Evolutionary conservation across 2,329 filamentous ascomycete species (phyloP), one percentile per base, ranked within the genome.

Genomic region (Colletotrichum sublineola): DNA sequence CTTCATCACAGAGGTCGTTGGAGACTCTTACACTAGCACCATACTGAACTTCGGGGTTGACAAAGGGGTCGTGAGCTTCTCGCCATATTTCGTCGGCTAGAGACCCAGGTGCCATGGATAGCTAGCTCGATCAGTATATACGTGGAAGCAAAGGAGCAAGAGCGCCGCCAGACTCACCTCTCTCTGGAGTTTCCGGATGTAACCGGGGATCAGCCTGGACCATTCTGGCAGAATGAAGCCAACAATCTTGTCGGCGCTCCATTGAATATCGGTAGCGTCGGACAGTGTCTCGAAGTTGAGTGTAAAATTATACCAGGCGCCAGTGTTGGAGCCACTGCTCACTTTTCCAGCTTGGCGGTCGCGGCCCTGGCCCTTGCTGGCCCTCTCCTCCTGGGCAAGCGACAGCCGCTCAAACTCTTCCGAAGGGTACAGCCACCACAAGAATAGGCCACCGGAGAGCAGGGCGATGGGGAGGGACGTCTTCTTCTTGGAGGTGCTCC

Each of bases 61-160:
- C 86, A 60, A 90, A 86, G 0, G 95, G 90, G 78, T 98, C 94
- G 70, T 95, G 93, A 0, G 96, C 94, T 77, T 98, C 96, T 75
- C 87, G 86, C 96, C 96, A 98, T 71, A 99, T 96, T 76, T 98
- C 94, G 78, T 97, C 93, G 15, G 96, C 94, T 53, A 99, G 84
- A 0, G 95, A 97, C 1, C 95, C 96, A 0, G 94, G 93, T 0
- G 92, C 90, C 90, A 96, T 92, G 44, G 94, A 96, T 20, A 98
- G 86, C 70, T 73, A 6, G 5, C 3, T 7, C 12, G 4, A 24
- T 67, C 20, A 67, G 63, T 6, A 31, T 18, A 33, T 29, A 24
- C 24, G 24, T 24, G 2, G 11, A 29, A n/a, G n/a, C 33, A 24
- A n/a, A 11, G 12, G 11, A 15, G 18, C 44, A 8, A 42, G 33